Conservation (phyloP, 2,329 filamentous ascomycete genomes). For the Tolypocladium tundrense region DNA sequence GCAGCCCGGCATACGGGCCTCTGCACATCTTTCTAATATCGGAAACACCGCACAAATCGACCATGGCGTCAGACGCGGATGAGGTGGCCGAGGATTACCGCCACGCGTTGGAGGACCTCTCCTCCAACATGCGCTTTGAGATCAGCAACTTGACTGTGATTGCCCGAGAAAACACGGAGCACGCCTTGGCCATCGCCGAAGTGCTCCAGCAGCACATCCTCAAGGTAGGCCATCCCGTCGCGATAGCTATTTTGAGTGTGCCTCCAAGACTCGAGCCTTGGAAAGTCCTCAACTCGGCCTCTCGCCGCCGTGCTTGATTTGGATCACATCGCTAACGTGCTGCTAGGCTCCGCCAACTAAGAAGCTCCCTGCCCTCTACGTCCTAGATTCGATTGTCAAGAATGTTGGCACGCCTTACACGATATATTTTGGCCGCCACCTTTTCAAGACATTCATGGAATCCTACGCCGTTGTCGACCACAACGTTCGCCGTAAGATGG, state of each 20-base stretch:
- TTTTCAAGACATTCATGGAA: conserved; percentile 94
- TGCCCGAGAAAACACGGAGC: conserved; percentile 92
- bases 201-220: conserved; percentile 89
- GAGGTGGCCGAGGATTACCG: conserved; percentile 94
- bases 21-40: neutral
- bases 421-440: conserved; percentile 81
- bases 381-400: conserved; percentile 96
- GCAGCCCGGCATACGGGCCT: neutral
- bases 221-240: conserved; percentile 54
- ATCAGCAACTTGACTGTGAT: conserved; percentile 97
- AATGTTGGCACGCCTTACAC: conserved; percentile 98
- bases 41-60: conserved; percentile 3
- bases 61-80: conserved; percentile 50
- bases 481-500: conserved; percentile 77
- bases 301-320: neutral
- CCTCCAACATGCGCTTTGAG: conserved; percentile 83
- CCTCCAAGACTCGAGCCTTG: neutral
- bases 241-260: neutral
- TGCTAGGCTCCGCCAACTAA: conserved; percentile 71
- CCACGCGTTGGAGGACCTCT: conserved; percentile 84
- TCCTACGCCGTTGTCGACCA: conserved; percentile 84
- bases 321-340: conserved; percentile 25
- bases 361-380: conserved; percentile 92
- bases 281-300: neutral
- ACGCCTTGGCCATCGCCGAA: conserved; percentile 85